Percentiles rank a stretch among this genome's conserved stretches.
These are phyloP conservation scores for Yamadazyma dendronema DNA, from an alignment of 1,139 yeast species.

Conservation along the genomic window DNA sequence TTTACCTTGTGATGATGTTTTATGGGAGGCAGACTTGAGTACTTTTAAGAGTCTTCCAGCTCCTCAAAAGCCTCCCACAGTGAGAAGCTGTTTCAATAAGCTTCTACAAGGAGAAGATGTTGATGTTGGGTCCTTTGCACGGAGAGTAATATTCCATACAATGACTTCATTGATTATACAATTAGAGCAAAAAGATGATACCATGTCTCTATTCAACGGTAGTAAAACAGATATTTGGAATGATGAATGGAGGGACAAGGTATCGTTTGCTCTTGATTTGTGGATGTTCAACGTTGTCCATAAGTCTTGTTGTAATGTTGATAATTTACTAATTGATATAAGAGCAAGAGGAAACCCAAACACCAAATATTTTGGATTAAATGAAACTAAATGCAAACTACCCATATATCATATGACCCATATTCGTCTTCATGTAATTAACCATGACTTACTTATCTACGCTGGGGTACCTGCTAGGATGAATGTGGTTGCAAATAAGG, in stretches of 20 bases:
- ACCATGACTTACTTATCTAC: slow-evolving; percentile 47
- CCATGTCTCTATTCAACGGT: slow-evolving; percentile 24
- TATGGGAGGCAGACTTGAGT: slow-evolving; percentile 20
- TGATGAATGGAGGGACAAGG: slow-evolving; percentile 42
- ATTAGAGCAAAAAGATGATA: slow-evolving; percentile 64
- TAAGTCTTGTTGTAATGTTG: slow-evolving; percentile 23
- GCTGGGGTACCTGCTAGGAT: slow-evolving; percentile 76
- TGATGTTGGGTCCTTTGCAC: slow-evolving; percentile 52
- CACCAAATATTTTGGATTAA: slow-evolving; percentile 7
- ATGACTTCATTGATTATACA: slow-evolving; percentile 60
- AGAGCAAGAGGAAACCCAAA: slow-evolving; percentile 5
- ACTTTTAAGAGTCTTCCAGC: slow-evolving; percentile 2
- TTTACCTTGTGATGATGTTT: slow-evolving; percentile 25
- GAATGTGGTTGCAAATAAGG: slow-evolving; percentile 48
- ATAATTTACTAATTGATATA: slow-evolving; percentile 3
- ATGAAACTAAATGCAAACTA: slow-evolving; percentile 45
- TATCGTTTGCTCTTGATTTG: slow-evolving; percentile 32
- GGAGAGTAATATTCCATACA: slow-evolving; percentile 58
- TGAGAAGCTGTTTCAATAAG: slow-evolving; percentile 10
- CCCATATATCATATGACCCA: slow-evolving; percentile 62
- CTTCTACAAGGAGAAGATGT: slow-evolving; percentile 25
- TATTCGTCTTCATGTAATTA: slow-evolving; percentile 56
- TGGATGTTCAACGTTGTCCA: slow-evolving; percentile 42
- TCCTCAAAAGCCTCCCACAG: slow-evolving; percentile 4
- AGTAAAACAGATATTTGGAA: slow-evolving; percentile 16